Evolutionary conservation across 208 protist species (phyloP).

Genomic region (Acanthamoeba castellanii): DNA sequence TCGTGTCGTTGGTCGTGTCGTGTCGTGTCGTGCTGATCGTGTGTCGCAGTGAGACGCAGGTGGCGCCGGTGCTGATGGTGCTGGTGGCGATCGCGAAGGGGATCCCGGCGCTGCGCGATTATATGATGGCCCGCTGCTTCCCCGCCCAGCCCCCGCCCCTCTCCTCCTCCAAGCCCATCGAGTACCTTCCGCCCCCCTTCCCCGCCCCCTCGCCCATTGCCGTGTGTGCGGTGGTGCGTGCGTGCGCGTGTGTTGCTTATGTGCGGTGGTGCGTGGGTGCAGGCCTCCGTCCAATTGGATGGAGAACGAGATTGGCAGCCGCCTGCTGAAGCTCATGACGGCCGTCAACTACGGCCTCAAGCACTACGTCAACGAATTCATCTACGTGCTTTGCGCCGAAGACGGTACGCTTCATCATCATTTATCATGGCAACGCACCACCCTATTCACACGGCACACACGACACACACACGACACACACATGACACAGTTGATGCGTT

Average conservation of each 20-base stretch:
- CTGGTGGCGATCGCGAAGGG: conserved; percentile 18
- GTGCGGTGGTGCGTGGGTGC: neutral
- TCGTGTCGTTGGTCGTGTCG: too few relatives aligned
- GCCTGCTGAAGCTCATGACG: conserved; percentile 21
- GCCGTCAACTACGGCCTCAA: conserved; percentile 26
- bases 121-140: conserved; percentile 44
- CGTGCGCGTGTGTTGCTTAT: neutral
- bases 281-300: conserved; percentile 37
- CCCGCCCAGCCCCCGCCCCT: conserved; percentile 10
- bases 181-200: neutral
- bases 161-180: neutral
- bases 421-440: too few relatives aligned
- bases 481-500: neutral
- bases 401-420: neutral
- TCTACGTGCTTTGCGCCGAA: conserved; percentile 27
- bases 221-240: neutral
- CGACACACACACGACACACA: too few relatives aligned
- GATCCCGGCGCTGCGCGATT: neutral
- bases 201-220: neutral
- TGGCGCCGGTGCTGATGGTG: conserved; percentile 57
- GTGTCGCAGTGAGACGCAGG: conserved; percentile 18
- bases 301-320: conserved; percentile 29
- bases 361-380: conserved; percentile 66
- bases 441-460: too few relatives aligned
- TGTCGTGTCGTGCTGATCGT: neutral